phyloP scores from a whole-genome alignment of 2,329 filamentous ascomycete species.

The Thielaviopsis ethacetica region DNA sequence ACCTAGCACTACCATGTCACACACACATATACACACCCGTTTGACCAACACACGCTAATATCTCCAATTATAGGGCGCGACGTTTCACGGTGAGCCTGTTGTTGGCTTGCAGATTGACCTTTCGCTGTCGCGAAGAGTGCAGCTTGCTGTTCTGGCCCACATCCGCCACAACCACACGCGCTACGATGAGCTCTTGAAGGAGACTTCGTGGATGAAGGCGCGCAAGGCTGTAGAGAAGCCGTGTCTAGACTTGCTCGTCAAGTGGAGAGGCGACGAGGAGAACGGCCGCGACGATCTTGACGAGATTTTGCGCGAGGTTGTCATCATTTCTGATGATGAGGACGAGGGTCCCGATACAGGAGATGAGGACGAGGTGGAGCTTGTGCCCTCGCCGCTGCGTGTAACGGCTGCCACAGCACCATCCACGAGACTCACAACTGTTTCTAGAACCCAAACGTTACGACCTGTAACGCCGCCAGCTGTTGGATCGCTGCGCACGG shows the following conservation, averaged over 20 bases:
- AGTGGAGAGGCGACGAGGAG: constrained; percentile 57
- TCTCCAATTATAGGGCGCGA: constrained; percentile 25
- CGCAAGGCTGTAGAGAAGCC: constrained; percentile 43
- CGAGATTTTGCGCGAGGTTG: constrained; percentile 48
- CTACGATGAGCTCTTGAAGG: constrained; percentile 43
- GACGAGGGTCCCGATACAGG: not conserved
- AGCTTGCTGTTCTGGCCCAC: constrained; percentile 48
- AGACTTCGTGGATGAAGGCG: constrained; percentile 42
- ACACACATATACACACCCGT: not conserved
- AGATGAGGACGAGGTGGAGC: not conserved
- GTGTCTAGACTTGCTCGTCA: constrained; percentile 49
- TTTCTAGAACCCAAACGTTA: not conserved
- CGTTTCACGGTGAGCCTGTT: constrained; percentile 34
- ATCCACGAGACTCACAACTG: not conserved
- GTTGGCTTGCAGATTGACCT: constrained; percentile 42
- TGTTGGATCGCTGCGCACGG: not conserved
- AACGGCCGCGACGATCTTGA: constrained; percentile 51
- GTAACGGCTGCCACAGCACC: not conserved
- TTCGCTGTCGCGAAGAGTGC: constrained; percentile 43
- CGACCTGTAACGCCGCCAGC: too few relatives aligned
- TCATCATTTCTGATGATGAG: constrained; percentile 47
- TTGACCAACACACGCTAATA: not conserved
- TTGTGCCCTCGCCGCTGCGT: not conserved
- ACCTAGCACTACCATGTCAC: not conserved
- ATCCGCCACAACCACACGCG: constrained; percentile 51